Conservation (phyloP, 176 grass and related monocot species). For the Lolium multiflorum region DNA sequence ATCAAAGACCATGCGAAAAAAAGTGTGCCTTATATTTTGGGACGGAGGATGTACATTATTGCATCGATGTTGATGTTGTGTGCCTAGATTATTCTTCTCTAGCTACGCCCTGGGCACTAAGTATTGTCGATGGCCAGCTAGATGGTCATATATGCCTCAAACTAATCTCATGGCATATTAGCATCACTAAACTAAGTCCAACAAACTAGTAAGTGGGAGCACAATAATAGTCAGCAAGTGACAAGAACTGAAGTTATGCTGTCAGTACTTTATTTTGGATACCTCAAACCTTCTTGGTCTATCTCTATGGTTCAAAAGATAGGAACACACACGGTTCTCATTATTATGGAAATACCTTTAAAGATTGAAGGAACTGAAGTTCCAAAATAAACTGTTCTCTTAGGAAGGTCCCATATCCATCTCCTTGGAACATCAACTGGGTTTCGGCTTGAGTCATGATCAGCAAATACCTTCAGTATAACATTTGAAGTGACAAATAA, state of each 20-base stretch:
- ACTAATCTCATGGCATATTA: conserved; percentile 9
- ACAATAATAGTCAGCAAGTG: conserved; percentile 20
- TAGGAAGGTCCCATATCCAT: conserved; percentile 87
- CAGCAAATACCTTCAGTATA: conserved; percentile 76
- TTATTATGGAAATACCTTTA: conserved; percentile 58
- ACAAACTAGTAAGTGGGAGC: conserved; percentile 4
- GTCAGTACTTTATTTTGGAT: conserved; percentile 16
- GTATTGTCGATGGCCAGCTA: conserved; percentile 10
- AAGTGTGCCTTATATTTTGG: too few species aligned
- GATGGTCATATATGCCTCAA: conserved; percentile 6
- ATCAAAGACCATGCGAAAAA: too few species aligned
- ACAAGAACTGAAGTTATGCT: conserved; percentile 10
- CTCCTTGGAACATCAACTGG: conserved; percentile 68
- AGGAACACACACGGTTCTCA: background rate
- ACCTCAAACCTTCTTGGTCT: conserved; percentile 5
- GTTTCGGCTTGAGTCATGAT: conserved; percentile 67
- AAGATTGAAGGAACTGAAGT: conserved; percentile 81
- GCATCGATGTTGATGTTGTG: background rate
- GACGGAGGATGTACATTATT: background rate
- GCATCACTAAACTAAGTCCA: background rate
- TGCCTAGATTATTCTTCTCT: background rate
- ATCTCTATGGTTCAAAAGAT: background rate
- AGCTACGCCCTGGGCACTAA: background rate
- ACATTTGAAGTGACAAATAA: conserved; percentile 17
- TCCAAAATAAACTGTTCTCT: conserved; percentile 83